These are phyloP conservation scores for Lactarius hatsudake DNA, from an alignment of 768 basidiomycete species.

Conservation along the genomic window DNA sequence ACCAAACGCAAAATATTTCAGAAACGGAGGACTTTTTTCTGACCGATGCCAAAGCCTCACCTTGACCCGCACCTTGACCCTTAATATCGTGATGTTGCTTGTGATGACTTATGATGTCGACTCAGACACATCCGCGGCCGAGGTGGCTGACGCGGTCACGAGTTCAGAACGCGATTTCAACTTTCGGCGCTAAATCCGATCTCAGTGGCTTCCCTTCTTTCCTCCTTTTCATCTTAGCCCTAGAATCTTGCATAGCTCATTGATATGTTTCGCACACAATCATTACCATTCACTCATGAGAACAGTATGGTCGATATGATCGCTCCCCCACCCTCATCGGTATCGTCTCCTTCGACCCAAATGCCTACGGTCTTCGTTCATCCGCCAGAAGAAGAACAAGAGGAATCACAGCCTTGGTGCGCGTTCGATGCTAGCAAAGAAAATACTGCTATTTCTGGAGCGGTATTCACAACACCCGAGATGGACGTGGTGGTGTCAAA, in stretches of 20 bases:
- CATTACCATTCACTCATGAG: conserved; percentile 27
- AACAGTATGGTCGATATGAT: conserved; percentile 20
- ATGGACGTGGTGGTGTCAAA: conserved; percentile 34
- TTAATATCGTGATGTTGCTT: no score
- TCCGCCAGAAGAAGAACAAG: conserved; percentile 40
- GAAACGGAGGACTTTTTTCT: no score
- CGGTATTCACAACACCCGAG: conserved; percentile 32
- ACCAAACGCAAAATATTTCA: no score
- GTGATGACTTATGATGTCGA: no score
- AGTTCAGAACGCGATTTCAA: conserved; percentile 10
- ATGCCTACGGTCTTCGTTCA: conserved; percentile 38
- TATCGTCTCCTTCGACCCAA: conserved; percentile 27
- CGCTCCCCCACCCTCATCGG: conserved; percentile 34
- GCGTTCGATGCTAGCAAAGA: conserved; percentile 35
- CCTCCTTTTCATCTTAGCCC: not conserved
- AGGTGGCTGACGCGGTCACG: conserved; percentile 21
- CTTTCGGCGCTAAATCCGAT: conserved; percentile 2
- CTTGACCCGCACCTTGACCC: no score
- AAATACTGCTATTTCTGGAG: conserved; percentile 16
- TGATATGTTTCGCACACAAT: conserved; percentile 32
- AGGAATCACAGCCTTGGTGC: conserved; percentile 35
- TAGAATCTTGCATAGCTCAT: conserved; percentile 17
- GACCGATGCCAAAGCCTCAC: no score
- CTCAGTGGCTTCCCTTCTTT: conserved; percentile 3
- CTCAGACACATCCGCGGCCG: not conserved